phyloP scores from a whole-genome alignment of 306 rosid species.

The Mimosa bimucronata region DNA sequence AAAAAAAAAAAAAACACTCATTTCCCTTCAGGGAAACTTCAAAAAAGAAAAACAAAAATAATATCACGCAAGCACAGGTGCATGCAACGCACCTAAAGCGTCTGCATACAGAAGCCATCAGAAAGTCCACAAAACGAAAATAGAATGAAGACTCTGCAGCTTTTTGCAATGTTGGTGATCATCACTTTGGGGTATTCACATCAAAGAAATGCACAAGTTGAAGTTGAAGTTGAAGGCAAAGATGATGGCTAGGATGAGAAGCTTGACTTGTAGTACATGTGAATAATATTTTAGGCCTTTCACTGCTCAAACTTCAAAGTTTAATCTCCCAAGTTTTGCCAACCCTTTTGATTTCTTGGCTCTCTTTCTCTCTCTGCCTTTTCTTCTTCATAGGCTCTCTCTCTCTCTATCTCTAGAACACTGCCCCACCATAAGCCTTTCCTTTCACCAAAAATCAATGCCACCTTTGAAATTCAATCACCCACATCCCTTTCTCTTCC shows the following conservation, averaged over 20 bases:
- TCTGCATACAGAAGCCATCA: constrained; percentile 43
- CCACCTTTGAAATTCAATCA: constrained; percentile 53
- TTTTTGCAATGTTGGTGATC: not conserved
- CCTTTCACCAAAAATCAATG: constrained; percentile 54
- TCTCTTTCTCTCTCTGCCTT: constrained; percentile 16
- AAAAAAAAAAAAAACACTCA: constrained; percentile 10
- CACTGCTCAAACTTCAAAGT: constrained; percentile 49
- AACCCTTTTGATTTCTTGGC: constrained; percentile 30
- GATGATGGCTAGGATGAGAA: constrained; percentile 46
- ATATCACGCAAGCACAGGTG: constrained; percentile 50
- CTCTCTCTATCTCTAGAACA: constrained; percentile 17
- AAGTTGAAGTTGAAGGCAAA: constrained; percentile 34
- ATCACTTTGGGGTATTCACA: constrained; percentile 34
- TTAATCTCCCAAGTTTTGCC: constrained; percentile 39
- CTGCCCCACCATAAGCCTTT: constrained; percentile 63
- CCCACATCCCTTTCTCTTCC: constrained; percentile 46
- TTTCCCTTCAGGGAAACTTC: too few species aligned
- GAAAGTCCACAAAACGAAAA: constrained; percentile 46
- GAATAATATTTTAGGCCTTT: constrained; percentile 32
- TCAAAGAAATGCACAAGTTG: constrained; percentile 43
- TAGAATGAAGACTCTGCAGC: constrained; percentile 34
- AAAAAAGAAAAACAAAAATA: constrained; percentile 35
- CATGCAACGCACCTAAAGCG: constrained; percentile 44
- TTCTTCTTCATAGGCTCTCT: constrained; percentile 28
- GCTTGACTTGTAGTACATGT: constrained; percentile 41